These are phyloP conservation scores for Ceriops decandra DNA, from an alignment of 345 rosid genomes.

Conservation along the genomic window DNA sequence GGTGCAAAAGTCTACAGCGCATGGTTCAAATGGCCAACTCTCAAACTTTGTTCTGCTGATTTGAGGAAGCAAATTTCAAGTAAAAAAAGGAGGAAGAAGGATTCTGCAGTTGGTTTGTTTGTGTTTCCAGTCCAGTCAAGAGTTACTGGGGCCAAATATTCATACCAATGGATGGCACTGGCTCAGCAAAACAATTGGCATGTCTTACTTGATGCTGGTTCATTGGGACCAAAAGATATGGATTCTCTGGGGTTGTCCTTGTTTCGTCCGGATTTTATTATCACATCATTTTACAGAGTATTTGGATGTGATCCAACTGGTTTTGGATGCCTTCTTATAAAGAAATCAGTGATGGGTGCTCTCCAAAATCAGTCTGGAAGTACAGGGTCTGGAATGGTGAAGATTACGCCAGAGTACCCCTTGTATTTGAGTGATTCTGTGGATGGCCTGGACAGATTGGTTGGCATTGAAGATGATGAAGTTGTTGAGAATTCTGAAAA, in stretches of 20 bases:
- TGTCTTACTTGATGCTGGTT: conserved; percentile 96
- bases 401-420: conserved; percentile 94
- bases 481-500: conserved; percentile 50
- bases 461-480: conserved; percentile 52
- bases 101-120: conserved; percentile 80
- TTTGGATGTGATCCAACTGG: conserved; percentile 98
- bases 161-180: conserved; percentile 98
- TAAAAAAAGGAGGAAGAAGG: conserved; percentile 90
- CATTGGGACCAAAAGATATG: conserved; percentile 99
- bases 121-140: conserved; percentile 98
- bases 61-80: conserved; percentile 79
- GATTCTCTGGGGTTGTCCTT: conserved; percentile 95
- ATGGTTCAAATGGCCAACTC: conserved; percentile 99
- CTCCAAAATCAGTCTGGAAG: conserved; percentile 89
- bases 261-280: conserved; percentile 93
- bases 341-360: conserved; percentile 93
- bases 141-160: conserved; percentile 94
- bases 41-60: conserved; percentile 89
- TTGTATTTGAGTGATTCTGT: conserved; percentile 83
- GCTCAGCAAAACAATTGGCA: conserved; percentile 99
- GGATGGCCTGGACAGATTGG: conserved; percentile 71
- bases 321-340: conserved; percentile 93
- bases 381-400: conserved; percentile 95
- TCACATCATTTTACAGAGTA: conserved; percentile 94
- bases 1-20: conserved; percentile 86